Conservation (phyloP, 2,329 filamentous ascomycete genomes). For the Karstenula rhodostoma region DNA sequence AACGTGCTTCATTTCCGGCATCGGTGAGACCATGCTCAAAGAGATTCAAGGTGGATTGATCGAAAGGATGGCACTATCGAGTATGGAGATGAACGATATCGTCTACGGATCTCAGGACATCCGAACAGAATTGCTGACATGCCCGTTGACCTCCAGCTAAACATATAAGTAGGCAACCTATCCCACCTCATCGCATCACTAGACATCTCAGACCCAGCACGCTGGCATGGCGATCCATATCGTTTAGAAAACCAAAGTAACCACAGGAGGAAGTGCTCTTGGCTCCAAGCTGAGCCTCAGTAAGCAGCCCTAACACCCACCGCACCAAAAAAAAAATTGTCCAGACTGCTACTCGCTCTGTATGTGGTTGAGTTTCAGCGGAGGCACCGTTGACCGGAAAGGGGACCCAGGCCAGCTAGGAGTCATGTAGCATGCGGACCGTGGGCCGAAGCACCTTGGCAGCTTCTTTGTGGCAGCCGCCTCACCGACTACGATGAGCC, state of each 20-base stretch:
- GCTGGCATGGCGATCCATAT: constrained; percentile 5
- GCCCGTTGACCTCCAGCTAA: background rate
- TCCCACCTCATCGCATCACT: constrained; percentile 6
- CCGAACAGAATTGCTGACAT: background rate
- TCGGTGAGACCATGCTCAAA: constrained; percentile 1
- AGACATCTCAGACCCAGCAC: constrained; percentile 11
- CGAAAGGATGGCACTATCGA: background rate
- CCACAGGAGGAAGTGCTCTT: constrained; percentile 11
- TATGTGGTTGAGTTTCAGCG: constrained; percentile 3
- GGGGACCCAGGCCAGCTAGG: background rate
- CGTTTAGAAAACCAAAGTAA: constrained; percentile 4
- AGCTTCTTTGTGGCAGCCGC: background rate
- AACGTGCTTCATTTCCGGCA: constrained; percentile 22
- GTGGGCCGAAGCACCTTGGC: constrained; percentile 4
- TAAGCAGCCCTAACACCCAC: constrained; percentile 13
- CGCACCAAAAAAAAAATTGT: background rate
- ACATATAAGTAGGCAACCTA: constrained; percentile 8
- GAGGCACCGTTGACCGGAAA: constrained; percentile 1
- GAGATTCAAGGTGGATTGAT: background rate
- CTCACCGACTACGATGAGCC: background rate
- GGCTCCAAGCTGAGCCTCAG: constrained; percentile 11
- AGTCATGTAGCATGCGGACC: background rate
- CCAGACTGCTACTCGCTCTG: background rate
- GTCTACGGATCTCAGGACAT: background rate
- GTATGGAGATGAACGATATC: background rate